Base-by-base conservation (phyloP, 2,329 filamentous ascomycete species). In the Aspergillus ochraceoroseus region DNA sequence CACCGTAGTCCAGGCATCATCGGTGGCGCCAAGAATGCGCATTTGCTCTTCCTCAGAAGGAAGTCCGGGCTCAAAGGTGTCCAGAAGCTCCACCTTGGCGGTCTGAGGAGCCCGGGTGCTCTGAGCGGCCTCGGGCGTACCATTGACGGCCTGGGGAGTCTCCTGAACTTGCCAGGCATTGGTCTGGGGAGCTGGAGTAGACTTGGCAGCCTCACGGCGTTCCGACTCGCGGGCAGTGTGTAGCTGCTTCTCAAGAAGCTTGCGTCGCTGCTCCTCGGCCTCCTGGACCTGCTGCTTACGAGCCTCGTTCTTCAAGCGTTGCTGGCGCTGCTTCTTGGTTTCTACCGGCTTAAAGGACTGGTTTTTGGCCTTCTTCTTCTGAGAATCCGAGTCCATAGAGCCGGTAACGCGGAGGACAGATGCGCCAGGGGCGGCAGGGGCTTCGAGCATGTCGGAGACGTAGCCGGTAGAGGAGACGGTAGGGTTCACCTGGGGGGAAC, bases 241-340 rank as follows among this genome's bases (percentile, higher is more conserved):
- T 50, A 87, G 80, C 71, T 95, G 89, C 62, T 84, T 82, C 71
- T 95, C 88, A 56, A 86, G 73, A 46, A 85, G 73, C 25, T 71
- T 70, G 70, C 87, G 85, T 58, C 89, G 83, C 57, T 85, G 75
- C 59, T 81, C 78, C 69, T 95, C 89, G 1, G 83, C 79, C 54
- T 85, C 83, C 59, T 89, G 83, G 19, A 85, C 80, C 42, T 78
- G 74, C 19, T 74, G 72, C 73, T 87, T 92, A 57, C 81, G 80
- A 43, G 80, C 83, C 67, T 95, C 88, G 25, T 78, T 81, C 79
- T 95, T 95, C 71, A 84, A 80, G 53, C 83, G 79, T 70, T 95
- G 92, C 72, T 95, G 89, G 45, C 88, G 82, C 71, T 94, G 87
- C 74, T 95, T 95, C 83, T 95, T 95, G 13, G 83, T 85, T 73